phyloP scores from a whole-genome alignment of 768 basidiomycete genomes.

The Lepiota brunneoincarnata region DNA sequence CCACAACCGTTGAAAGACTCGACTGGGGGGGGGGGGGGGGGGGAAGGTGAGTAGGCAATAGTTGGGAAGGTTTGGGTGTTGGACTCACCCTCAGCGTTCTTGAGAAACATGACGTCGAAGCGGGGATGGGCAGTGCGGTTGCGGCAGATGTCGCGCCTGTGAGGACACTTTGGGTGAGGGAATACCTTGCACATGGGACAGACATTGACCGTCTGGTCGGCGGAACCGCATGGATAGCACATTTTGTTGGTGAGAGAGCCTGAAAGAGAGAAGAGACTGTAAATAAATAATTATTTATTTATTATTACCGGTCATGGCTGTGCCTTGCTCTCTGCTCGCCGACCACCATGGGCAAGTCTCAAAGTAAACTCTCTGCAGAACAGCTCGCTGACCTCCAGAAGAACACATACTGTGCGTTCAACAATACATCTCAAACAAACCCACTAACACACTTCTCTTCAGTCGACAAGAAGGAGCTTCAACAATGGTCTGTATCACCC shows the following conservation, averaged over 20 bases:
- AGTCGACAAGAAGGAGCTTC: slow-evolving; percentile 97
- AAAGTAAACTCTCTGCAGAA: slow-evolving; percentile 92
- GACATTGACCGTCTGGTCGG: slow-evolving; percentile 61
- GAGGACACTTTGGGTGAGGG: slow-evolving; percentile 72
- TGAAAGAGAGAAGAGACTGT: slow-evolving; percentile 19
- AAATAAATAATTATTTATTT: slow-evolving; percentile 15
- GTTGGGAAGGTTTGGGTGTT: too few species aligned
- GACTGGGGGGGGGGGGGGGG: slow-evolving; percentile 37
- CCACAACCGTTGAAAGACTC: slow-evolving; percentile 85
- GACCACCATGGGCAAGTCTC: slow-evolving; percentile 90
- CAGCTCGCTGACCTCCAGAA: slow-evolving; percentile 95
- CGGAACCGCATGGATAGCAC: slow-evolving; percentile 72
- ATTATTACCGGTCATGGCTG: slow-evolving; percentile 14
- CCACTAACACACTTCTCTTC: slow-evolving; percentile 16
- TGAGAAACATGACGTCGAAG: slow-evolving; percentile 74
- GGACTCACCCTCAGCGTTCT: slow-evolving; percentile 80
- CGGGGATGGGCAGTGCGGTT: slow-evolving; percentile 74
- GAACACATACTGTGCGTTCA: slow-evolving; percentile 88
- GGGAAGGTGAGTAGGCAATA: slow-evolving; percentile 12
- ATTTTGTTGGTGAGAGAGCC: slow-evolving; percentile 40
- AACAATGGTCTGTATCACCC: slow-evolving; percentile 71
- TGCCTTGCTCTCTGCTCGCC: slow-evolving; percentile 17
- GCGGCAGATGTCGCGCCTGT: slow-evolving; percentile 70
- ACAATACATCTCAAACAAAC: slow-evolving; percentile 10
- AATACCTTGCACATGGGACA: slow-evolving; percentile 89